Evolutionary conservation across 306 rosid species (phyloP).

Genomic region (Gastrolobium villosum): DNA sequence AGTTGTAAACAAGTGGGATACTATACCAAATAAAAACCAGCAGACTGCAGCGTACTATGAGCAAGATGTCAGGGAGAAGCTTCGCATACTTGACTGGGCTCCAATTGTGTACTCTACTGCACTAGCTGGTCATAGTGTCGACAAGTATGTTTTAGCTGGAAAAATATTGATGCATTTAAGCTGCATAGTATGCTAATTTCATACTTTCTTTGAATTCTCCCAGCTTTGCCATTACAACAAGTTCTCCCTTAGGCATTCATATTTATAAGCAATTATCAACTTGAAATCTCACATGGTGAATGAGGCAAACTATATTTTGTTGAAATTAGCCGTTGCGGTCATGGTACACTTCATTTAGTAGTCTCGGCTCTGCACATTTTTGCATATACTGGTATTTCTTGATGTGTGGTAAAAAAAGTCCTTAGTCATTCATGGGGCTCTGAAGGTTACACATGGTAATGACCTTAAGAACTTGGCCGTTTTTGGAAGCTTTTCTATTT

Average conservation of each 20-base stretch:
- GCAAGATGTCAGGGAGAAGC: slow-evolving; percentile 94
- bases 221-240: slow-evolving; percentile 24
- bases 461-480: slow-evolving; percentile 30
- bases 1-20: slow-evolving; percentile 98
- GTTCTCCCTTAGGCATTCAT: slow-evolving; percentile 14
- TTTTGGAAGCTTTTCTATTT: not conserved
- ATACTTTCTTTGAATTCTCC: slow-evolving; percentile 37
- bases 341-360: slow-evolving; percentile 27
- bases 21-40: slow-evolving; percentile 91
- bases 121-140: slow-evolving; percentile 84
- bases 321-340: slow-evolving; percentile 34
- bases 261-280: slow-evolving; percentile 28
- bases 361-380: slow-evolving; percentile 18
- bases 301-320: slow-evolving; percentile 37
- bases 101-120: slow-evolving; percentile 95
- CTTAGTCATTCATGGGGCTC: slow-evolving; percentile 7
- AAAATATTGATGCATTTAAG: slow-evolving; percentile 28
- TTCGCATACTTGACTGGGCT: slow-evolving; percentile 87
- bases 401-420: slow-evolving; percentile 12
- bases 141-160: slow-evolving; percentile 71
- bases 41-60: slow-evolving; percentile 89
- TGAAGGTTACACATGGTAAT: slow-evolving; percentile 23
- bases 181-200: slow-evolving; percentile 33
- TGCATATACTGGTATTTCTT: slow-evolving; percentile 17
- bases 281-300: slow-evolving; percentile 43